Base-by-base conservation (phyloP, 2,329 filamentous ascomycete species). In the Colletotrichum musae region DNA sequence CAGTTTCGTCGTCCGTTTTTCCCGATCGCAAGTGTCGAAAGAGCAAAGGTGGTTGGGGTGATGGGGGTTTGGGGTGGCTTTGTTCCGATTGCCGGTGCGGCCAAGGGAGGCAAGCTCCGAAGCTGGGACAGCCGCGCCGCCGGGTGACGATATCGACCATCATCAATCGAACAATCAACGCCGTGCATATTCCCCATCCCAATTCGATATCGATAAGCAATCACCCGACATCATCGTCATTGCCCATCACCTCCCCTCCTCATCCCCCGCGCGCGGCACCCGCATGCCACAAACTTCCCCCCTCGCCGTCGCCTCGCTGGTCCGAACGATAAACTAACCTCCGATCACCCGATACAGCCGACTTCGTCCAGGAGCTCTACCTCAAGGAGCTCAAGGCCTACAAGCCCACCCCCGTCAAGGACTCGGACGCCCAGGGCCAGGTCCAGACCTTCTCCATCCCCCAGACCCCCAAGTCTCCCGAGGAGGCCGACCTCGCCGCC, bases 311-410 rank as follows among this genome's bases (percentile, higher is more conserved):
- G 53, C 18, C 61, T 10, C 12, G 24, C 41, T 36, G 9, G 21
- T 39, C 13, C 16, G 21, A 21, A 41, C 21, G 26, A 18, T 50
- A 48, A 52, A 52, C 61, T 69, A 60, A 69, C 61, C 52, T 18
- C 60, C 43, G 39, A 45, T 18, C 7, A 24, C 59, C 50, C 26
- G 41, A 28, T 59, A 73, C 80, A 98, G 96, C 94, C 90, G 96
- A 99, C 84, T 91, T 97, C 78, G 94, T 99, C 77, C 96, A 98
- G 86, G 95, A 98, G 82, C 90, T 99, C 80, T 99, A 99, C 89
- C 91, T 99, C 77, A 93, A 92, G 83, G 95, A 98, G 85, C 91
- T 99, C 80, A 96, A 95, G 86, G 90, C 91, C 84, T 98, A 97
- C 92, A 98, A 98, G 90, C 86, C 91, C 73, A 87, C 93, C 66